Base-by-base conservation (phyloP, 2,329 filamentous ascomycete genomes). In the Rhinocladiella similis region DNA sequence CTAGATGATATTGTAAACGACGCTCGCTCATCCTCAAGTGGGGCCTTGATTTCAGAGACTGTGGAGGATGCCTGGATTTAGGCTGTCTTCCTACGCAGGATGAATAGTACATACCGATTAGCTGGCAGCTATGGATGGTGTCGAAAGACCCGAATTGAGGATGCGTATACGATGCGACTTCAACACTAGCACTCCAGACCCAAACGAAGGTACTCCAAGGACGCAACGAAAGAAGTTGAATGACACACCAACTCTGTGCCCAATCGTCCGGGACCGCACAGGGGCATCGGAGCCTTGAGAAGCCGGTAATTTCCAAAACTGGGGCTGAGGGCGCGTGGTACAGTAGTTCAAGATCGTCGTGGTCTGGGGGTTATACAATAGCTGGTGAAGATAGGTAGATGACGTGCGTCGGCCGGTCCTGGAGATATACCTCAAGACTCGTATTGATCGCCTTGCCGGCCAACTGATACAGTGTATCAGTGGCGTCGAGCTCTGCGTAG, bases 341-440 rank as follows among this genome's bases (percentile, higher is more conserved):
- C 10, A 33, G 29, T 33, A 33, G 29, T 9, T 33, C 29, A 33
- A 33, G 29, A 33, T 33, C 29, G 29, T 33, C 29, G 6, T 33
- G 29, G 29, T 33, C 7, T 7, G 22, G 22, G 22, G 22, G 22
- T 4, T 25, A n/a, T n/a, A n/a, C n/a, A n/a, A n/a, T n/a, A n/a
- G n/a, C n/a, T n/a, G n/a, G n/a, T n/a, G n/a, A n/a, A n/a, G n/a
- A n/a, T n/a, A n/a, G n/a, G n/a, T 33, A 33, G 29, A 33, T 33
- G 29, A 33, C 10, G 10, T 33, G 29, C 29, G 6, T 33, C 10
- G 29, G 29, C 29, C 29, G 10, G 46, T 54, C 48, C 52, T 45
- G 41, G 52, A 54, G 50, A 50, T 49, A 54, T 39, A 53, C 18
- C 22, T 39, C 41, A 33, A 33, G 29, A 33, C 7, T 9, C 10